phyloP scores from a whole-genome alignment of 331 rosid species.

The Dryas integrifolia region DNA sequence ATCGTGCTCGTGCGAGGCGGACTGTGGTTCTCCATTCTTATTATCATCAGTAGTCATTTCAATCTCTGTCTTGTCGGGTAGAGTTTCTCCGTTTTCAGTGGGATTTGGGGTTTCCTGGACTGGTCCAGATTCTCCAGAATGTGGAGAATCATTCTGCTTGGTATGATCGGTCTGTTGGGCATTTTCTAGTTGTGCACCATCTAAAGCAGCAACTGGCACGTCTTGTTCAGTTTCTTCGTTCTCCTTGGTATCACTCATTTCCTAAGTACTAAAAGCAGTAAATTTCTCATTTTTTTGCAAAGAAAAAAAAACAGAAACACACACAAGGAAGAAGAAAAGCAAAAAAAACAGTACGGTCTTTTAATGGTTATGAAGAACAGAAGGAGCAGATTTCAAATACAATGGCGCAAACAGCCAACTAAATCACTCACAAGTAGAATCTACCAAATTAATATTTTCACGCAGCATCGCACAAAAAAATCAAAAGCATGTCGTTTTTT shows the following conservation, averaged over 20 bases:
- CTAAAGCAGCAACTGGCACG: constrained; percentile 9
- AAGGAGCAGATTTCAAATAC: too few species aligned
- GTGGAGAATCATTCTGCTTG: constrained; percentile 18
- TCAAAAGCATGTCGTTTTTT: too few species aligned
- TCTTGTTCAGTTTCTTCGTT: constrained; percentile 38
- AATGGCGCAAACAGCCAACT: background rate
- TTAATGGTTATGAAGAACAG: too few species aligned
- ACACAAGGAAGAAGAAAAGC: background rate
- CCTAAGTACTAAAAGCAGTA: background rate
- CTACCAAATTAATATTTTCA: background rate
- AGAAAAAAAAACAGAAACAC: background rate
- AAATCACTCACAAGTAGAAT: background rate
- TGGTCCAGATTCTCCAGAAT: constrained; percentile 30
- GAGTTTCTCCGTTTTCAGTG: constrained; percentile 28
- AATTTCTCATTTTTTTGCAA: constrained; percentile 5
- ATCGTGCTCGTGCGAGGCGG: constrained; percentile 21
- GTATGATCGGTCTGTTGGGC: constrained; percentile 13
- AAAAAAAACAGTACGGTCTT: background rate
- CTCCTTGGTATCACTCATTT: constrained; percentile 63
- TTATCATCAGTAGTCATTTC: constrained; percentile 14
- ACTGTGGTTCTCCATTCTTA: constrained; percentile 25
- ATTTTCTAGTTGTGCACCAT: background rate
- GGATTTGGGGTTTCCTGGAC: constrained; percentile 27
- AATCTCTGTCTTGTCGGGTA: background rate
- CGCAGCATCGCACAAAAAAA: background rate